phyloP scores from a whole-genome alignment of 2,329 filamentous ascomycete species.

The Endoconidiophora laricicola region DNA sequence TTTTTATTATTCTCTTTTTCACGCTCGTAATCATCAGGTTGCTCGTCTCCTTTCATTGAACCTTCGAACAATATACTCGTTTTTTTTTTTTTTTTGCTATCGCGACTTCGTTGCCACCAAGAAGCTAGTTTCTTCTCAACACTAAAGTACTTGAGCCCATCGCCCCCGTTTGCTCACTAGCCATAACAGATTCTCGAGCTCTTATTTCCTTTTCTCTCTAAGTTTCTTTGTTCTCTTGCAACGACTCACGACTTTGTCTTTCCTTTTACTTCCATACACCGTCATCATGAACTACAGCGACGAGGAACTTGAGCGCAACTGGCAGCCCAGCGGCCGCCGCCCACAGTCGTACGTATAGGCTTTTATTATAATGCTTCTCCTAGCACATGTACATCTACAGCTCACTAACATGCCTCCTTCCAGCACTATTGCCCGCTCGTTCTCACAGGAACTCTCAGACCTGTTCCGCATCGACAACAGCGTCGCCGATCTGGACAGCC shows the following conservation, averaged over 20 bases:
- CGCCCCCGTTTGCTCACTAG: neutral
- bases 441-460: conserved; percentile 71
- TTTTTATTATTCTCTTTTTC: neutral
- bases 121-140: neutral
- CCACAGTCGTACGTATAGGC: conserved; percentile 66
- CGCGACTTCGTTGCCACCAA: neutral
- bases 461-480: conserved; percentile 78
- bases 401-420: conserved; percentile 9
- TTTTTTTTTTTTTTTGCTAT: too few relatives aligned
- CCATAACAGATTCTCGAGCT: neutral
- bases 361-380: neutral
- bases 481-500: conserved; percentile 53
- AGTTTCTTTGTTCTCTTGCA: neutral
- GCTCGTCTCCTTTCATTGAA: neutral
- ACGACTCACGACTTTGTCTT: neutral
- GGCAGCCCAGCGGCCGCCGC: conserved; percentile 61
- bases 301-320: conserved; percentile 57
- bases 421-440: conserved; percentile 76
- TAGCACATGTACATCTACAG: neutral
- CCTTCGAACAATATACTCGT: too few relatives aligned
- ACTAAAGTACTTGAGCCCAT: neutral
- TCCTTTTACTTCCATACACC: conserved; percentile 1
- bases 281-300: conserved; percentile 26
- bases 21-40: neutral
- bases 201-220: neutral